phyloP scores from a whole-genome alignment of 371 early-diverging fungal genomes.

The Rhizopus delemar region DNA sequence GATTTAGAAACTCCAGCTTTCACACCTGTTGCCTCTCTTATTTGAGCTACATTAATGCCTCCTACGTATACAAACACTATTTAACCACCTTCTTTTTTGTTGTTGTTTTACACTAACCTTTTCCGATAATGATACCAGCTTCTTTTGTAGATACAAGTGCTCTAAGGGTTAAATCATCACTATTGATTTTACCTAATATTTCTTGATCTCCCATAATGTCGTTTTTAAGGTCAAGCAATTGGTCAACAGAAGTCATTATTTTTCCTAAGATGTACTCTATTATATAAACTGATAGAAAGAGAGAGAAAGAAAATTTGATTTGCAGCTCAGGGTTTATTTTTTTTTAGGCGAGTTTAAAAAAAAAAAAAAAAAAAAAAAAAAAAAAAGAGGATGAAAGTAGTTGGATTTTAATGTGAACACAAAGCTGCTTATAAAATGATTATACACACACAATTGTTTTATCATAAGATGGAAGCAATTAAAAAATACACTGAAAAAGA shows the following conservation, averaged over 20 bases:
- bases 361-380: not conserved
- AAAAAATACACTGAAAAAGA: no score
- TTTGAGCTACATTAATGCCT: conserved; percentile 83
- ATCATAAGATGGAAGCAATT: no score
- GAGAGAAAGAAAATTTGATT: not conserved
- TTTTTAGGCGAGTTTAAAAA: conserved; percentile 1
- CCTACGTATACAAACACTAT: conserved; percentile 41
- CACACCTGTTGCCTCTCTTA: conserved; percentile 80
- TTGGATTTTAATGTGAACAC: not conserved
- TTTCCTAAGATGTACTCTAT: not conserved
- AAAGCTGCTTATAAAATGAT: not conserved
- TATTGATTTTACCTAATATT: conserved; percentile 5
- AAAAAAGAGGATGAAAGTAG: not conserved
- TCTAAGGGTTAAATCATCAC: conserved; percentile 69
- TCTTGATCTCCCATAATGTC: conserved; percentile 1
- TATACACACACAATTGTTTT: not conserved
- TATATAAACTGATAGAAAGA: not conserved
- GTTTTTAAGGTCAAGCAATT: not conserved
- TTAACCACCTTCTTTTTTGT: conserved; percentile 48
- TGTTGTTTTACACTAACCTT: conserved; percentile 32
- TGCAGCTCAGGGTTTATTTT: conserved; percentile 2
- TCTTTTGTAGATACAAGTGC: conserved; percentile 89
- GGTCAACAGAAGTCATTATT: conserved; percentile 3
- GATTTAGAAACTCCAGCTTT: conserved; percentile 86
- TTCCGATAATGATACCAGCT: conserved; percentile 93